A percentile compares a stretch with the other conserved stretches of the same genome.
These are phyloP conservation scores for Jaminaea rosea DNA, from an alignment of 1,284 basidiomycete genomes.

Conservation along the genomic window DNA sequence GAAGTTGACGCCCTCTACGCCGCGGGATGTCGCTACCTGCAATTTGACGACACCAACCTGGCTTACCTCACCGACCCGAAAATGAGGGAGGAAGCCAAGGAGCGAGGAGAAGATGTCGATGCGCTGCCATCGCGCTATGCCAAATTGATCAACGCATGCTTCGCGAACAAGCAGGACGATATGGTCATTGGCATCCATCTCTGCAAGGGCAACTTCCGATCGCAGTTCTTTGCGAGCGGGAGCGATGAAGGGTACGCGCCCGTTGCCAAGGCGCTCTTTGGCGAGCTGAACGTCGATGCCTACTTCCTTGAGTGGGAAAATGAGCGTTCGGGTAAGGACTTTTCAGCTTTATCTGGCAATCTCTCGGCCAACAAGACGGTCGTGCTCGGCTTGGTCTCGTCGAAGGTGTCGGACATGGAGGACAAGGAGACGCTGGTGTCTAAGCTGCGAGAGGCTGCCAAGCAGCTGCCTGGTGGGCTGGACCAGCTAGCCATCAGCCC, in stretches of 20 bases:
- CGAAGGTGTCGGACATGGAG: slow-evolving; percentile 63
- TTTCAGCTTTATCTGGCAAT: slow-evolving; percentile 46
- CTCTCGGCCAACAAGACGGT: slow-evolving; percentile 62
- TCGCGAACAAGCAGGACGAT: slow-evolving; percentile 57
- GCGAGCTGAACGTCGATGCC: slow-evolving; percentile 62
- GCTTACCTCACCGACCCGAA: slow-evolving; percentile 42
- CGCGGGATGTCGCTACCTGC: slow-evolving; percentile 62
- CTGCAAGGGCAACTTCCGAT: slow-evolving; percentile 67
- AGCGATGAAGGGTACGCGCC: slow-evolving; percentile 65
- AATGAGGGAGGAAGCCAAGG: slow-evolving; percentile 18
- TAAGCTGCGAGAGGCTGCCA: slow-evolving; percentile 60
- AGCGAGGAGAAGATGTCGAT: slow-evolving; percentile 22
- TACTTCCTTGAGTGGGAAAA: slow-evolving; percentile 73
- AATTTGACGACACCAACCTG: slow-evolving; percentile 50
- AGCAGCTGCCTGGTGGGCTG: slow-evolving; percentile 55
- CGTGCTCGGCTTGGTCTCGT: slow-evolving; percentile 66
- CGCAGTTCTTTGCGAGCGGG: slow-evolving; percentile 44
- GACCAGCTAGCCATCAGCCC: slow-evolving; percentile 60
- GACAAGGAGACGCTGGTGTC: slow-evolving; percentile 56
- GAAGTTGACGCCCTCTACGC: slow-evolving; percentile 66
- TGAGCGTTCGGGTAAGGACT: slow-evolving; percentile 61
- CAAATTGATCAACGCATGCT: slow-evolving; percentile 51
- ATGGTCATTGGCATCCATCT: slow-evolving; percentile 64
- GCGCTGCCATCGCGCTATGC: slow-evolving; percentile 22
- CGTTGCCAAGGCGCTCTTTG: slow-evolving; percentile 62